phyloP scores from a whole-genome alignment of 768 basidiomycete genomes.

The Trametes sanguinea region DNA sequence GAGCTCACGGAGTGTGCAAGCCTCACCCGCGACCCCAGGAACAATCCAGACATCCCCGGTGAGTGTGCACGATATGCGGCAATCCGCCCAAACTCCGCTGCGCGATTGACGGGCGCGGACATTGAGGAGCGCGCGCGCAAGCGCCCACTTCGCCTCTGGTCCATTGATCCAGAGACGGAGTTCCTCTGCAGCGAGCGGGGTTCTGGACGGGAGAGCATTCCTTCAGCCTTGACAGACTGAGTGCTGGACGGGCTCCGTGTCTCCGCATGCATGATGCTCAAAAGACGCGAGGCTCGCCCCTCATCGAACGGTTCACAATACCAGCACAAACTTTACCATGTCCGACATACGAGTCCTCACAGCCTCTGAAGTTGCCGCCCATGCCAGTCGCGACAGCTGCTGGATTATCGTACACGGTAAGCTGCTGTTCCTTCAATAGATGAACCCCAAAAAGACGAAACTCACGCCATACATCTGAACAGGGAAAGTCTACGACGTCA shows the following conservation, averaged over 20 bases:
- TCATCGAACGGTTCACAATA: too few species aligned
- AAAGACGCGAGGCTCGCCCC: slow-evolving; percentile 11
- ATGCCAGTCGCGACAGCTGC: slow-evolving; percentile 60
- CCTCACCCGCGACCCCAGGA: too few species aligned
- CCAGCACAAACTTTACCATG: slow-evolving; percentile 4
- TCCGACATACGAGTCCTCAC: slow-evolving; percentile 24
- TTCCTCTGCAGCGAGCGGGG: neutral
- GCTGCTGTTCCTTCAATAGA: neutral
- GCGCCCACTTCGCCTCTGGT: neutral
- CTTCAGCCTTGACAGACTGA: neutral
- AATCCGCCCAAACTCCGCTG: slow-evolving; percentile 22
- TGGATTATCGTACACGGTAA: slow-evolving; percentile 83
- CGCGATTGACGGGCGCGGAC: neutral
- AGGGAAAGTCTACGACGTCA: slow-evolving; percentile 45
- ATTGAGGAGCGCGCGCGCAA: neutral
- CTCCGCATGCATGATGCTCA: slow-evolving; percentile 14
- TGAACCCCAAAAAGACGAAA: slow-evolving; percentile 29
- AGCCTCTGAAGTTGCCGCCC: slow-evolving; percentile 49
- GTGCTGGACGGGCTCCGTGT: slow-evolving; percentile 19
- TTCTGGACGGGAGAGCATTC: neutral
- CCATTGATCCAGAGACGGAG: neutral
- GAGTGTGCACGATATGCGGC: neutral
- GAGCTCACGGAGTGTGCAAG: too few species aligned
- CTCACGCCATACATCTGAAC: neutral
- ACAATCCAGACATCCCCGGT: too few species aligned